Conservation (phyloP, 78 protist species). For the Pelomyxa schiedti region DNA sequence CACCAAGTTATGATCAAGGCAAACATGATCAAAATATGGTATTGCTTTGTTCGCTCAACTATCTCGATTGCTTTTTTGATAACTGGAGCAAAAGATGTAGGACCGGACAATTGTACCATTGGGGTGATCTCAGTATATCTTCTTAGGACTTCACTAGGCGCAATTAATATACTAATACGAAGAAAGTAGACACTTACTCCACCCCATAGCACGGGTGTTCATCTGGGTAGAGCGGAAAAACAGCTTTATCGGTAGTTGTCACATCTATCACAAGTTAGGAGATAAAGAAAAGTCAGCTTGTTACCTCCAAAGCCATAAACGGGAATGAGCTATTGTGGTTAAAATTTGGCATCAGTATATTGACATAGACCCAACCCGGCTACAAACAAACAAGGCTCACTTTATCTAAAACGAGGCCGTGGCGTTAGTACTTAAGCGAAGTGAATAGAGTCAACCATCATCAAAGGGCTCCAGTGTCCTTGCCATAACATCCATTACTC, state of each 20-base stretch:
- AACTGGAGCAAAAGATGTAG: slow-evolving; percentile 62
- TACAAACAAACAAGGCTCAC: no score
- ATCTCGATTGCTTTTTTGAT: slow-evolving; percentile 31
- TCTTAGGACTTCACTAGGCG: slow-evolving; percentile 22
- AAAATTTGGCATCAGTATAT: no score
- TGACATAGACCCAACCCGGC: no score
- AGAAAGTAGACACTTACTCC: no score
- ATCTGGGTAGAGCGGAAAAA: slow-evolving; percentile 11
- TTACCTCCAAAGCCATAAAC: slow-evolving; percentile 17
- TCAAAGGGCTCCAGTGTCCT: slow-evolving; percentile 16
- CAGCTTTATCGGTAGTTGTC: slow-evolving; percentile 3
- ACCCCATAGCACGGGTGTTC: not conserved
- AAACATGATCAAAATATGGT: slow-evolving; percentile 42
- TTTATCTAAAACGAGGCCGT: no score
- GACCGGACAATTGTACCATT: slow-evolving; percentile 47
- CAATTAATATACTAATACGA: no score
- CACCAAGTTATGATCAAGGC: no score
- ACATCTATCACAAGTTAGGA: no score
- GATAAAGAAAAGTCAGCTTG: no score
- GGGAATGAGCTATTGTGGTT: slow-evolving; percentile 10
- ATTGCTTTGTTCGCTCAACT: slow-evolving; percentile 7
- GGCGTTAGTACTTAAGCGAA: no score
- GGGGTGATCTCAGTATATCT: slow-evolving; percentile 57
- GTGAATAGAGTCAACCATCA: no score
- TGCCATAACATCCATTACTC: slow-evolving; percentile 2